Conservation (phyloP, 2,329 filamentous ascomycete species). For the Colletotrichum musae region DNA sequence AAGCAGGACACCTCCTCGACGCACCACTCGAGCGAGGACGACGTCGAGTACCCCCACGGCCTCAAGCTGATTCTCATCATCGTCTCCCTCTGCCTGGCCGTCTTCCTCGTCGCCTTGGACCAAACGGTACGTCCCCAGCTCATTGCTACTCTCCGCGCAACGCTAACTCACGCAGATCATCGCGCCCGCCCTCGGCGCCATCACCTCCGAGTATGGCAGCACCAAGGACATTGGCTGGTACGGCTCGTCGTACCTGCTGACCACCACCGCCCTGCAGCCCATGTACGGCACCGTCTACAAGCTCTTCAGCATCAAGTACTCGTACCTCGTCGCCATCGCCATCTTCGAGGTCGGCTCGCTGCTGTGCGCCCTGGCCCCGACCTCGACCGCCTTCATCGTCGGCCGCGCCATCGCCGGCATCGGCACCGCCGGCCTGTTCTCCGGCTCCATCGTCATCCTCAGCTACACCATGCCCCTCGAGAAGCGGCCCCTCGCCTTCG, state of each 20-base stretch:
- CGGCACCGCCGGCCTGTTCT: conserved; percentile 66
- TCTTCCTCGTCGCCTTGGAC: conserved; percentile 66
- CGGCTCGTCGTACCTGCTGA: conserved; percentile 64
- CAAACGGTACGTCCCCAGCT: conserved; percentile 55
- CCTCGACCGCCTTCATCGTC: conserved; percentile 64
- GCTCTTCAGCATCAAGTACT: conserved; percentile 63
- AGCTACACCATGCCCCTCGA: conserved; percentile 64
- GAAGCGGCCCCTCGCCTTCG: conserved; percentile 68
- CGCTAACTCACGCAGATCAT: conserved; percentile 49
- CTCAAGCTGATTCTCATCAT: conserved; percentile 59
- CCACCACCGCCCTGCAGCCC: conserved; percentile 64
- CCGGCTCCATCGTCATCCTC: conserved; percentile 64
- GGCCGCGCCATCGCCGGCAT: conserved; percentile 67
- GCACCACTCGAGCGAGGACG: conserved; percentile 35
- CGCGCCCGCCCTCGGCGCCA: conserved; percentile 66
- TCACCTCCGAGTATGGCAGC: conserved; percentile 60
- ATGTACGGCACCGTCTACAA: conserved; percentile 66
- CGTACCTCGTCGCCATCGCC: conserved; percentile 59
- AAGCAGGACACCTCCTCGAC: conserved; percentile 8
- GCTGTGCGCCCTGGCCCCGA: conserved; percentile 60
- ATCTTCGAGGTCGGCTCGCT: conserved; percentile 62
- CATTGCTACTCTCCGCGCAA: neutral
- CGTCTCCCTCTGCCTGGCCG: conserved; percentile 58
- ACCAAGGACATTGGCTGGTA: conserved; percentile 69
- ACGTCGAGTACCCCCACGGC: conserved; percentile 55